phyloP scores from a whole-genome alignment of 176 grass and related monocot species.

The Carex pumila region DNA sequence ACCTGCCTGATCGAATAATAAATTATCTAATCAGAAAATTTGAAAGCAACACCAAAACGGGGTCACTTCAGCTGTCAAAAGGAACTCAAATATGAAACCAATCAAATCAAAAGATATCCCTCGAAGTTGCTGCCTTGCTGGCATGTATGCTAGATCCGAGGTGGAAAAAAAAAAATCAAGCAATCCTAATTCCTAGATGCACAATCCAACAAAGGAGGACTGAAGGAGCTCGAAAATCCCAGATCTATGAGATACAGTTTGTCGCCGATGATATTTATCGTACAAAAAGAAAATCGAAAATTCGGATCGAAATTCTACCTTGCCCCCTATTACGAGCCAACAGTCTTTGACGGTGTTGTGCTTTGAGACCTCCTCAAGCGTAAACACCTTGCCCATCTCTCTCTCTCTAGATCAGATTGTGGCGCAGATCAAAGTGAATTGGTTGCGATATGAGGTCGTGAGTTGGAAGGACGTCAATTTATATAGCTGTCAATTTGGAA shows the following conservation, averaged over 20 bases:
- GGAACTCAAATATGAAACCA: not conserved
- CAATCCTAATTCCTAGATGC: not conserved
- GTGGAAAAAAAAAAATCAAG: not conserved
- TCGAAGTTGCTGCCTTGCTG: too few species aligned
- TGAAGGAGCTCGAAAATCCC: not conserved
- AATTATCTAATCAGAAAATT: not conserved
- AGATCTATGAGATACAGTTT: not conserved
- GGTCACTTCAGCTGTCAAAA: not conserved
- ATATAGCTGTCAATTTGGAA: not conserved
- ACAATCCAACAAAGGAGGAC: not conserved
- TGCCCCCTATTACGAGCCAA: conserved; percentile 25
- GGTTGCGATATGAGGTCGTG: not conserved
- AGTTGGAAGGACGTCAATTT: not conserved
- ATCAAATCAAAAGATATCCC: not conserved
- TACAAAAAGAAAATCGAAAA: not conserved
- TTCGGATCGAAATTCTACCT: conserved; percentile 12
- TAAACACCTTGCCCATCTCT: conserved; percentile 22
- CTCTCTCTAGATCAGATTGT: not conserved
- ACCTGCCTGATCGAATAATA: not conserved
- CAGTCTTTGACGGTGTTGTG: conserved; percentile 25
- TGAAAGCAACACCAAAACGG: not conserved
- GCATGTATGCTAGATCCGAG: not conserved
- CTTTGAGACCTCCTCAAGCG: conserved; percentile 20
- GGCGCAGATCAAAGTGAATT: not conserved
- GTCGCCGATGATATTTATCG: not conserved